phyloP scores from a whole-genome alignment of 2,329 filamentous ascomycete genomes.

The Ilyonectria destructans region DNA sequence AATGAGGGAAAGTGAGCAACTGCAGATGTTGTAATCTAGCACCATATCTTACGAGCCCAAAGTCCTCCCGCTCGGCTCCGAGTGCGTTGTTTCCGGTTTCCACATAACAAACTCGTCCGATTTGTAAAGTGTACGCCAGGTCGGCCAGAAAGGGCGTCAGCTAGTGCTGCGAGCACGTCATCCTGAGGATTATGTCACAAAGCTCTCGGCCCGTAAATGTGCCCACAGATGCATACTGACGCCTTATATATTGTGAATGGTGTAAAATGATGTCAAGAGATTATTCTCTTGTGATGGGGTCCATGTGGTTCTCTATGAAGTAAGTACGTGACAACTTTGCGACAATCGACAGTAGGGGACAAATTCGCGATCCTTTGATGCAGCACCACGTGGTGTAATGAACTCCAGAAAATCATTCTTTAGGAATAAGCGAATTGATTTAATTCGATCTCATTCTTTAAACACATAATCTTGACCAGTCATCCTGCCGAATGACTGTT shows the following conservation, averaged over 20 bases:
- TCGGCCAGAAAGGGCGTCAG: conserved; percentile 18
- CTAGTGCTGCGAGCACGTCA: conserved; percentile 43
- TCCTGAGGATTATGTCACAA: conserved; percentile 43
- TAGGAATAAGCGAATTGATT: no score
- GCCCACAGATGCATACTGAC: conserved; percentile 26
- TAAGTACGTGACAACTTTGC: not conserved
- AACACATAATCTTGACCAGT: no score
- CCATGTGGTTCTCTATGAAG: conserved; percentile 1
- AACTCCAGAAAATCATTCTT: no score
- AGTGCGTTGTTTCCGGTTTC: conserved; percentile 20
- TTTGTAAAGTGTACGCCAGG: conserved; percentile 19
- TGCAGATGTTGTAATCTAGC: conserved; percentile 26
- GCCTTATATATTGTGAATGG: conserved; percentile 34
- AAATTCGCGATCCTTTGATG: not conserved
- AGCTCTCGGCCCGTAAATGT: conserved; percentile 19
- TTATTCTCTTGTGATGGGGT: not conserved
- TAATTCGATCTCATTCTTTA: no score
- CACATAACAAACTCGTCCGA: conserved; percentile 2
- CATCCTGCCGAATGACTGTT: no score
- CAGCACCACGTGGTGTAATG: not conserved
- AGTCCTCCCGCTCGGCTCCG: conserved; percentile 32
- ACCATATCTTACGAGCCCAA: conserved; percentile 32
- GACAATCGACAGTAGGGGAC: not conserved
- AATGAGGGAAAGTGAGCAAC: conserved; percentile 4
- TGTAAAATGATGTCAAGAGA: not conserved